Percentiles rank a stretch among this genome's conserved stretches.
Evolutionary conservation across 1,139 yeast genomes (phyloP).

Genomic region (Diutina pseudorugosa): DNA sequence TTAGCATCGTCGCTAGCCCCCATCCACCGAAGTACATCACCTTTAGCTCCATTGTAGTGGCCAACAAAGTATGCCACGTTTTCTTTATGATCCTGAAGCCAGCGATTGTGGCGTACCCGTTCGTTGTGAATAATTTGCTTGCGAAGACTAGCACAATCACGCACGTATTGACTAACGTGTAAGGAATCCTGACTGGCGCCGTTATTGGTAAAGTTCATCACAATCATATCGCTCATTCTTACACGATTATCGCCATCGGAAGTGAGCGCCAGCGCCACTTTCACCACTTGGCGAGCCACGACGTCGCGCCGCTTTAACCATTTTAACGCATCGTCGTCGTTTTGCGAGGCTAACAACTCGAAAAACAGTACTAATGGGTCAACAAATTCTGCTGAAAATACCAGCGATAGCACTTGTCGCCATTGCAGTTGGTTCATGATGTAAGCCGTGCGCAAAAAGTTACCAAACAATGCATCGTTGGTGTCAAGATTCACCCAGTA

Average conservation of each 20-base stretch:
- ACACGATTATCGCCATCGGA: conserved; percentile 5
- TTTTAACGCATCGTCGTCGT: conserved; percentile 26
- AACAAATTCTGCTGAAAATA: not conserved
- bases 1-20: not conserved
- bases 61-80: conserved; percentile 38
- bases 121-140: conserved; percentile 37
- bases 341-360: conserved; percentile 17
- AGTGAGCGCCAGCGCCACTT: not conserved
- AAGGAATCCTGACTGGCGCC: conserved; percentile 23
- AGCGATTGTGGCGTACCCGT: conserved; percentile 33
- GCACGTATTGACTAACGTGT: conserved; percentile 25
- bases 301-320: conserved; percentile 9
- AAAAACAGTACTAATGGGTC: conserved; percentile 17
- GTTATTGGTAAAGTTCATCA: conserved; percentile 25
- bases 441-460: conserved; percentile 2
- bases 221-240: conserved; percentile 22
- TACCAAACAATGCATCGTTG: not conserved
- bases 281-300: not conserved
- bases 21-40: conserved; percentile 23
- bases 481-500: conserved; percentile 10
- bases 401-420: not conserved
- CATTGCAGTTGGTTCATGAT: not conserved
- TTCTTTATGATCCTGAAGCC: conserved; percentile 53
- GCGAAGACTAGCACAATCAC: conserved; percentile 36
- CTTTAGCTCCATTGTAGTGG: conserved; percentile 32